These are phyloP conservation scores for Phytophthora nicotianae DNA, from an alignment of 352 stramenopile genomes.

Conservation along the genomic window DNA sequence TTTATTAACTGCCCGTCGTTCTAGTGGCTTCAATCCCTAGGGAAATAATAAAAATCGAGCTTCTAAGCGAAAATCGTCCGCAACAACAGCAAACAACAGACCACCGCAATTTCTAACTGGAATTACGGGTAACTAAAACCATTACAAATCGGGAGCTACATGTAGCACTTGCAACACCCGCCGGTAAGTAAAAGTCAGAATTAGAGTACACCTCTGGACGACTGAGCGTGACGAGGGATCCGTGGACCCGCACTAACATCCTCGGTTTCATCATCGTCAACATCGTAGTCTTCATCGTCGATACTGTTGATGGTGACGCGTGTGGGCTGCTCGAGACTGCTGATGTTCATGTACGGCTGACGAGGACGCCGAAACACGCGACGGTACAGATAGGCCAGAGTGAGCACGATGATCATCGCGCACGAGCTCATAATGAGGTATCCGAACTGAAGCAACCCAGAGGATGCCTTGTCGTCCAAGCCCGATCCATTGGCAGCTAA, in stretches of 20 bases:
- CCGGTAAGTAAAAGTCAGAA: too few relatives aligned
- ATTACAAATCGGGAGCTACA: too few relatives aligned
- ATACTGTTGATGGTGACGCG: slow-evolving; percentile 31
- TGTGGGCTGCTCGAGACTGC: slow-evolving; percentile 42
- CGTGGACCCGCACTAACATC: slow-evolving; percentile 27
- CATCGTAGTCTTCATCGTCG: slow-evolving; percentile 33
- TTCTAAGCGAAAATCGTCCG: too few relatives aligned
- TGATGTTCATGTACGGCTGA: slow-evolving; percentile 79
- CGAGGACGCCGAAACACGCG: slow-evolving; percentile 65
- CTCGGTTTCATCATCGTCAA: slow-evolving; percentile 50
- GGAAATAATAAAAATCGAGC: too few relatives aligned
- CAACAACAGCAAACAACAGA: too few relatives aligned
- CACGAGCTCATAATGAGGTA: slow-evolving; percentile 72
- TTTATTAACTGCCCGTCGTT: too few relatives aligned
- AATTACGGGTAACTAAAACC: too few relatives aligned
- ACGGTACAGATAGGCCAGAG: slow-evolving; percentile 70
- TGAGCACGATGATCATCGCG: slow-evolving; percentile 62
- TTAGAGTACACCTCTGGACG: slow-evolving; percentile 32
- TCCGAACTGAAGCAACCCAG: slow-evolving; percentile 54
- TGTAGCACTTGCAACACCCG: too few relatives aligned
- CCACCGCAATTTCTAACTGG: too few relatives aligned
- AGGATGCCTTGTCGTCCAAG: slow-evolving; percentile 32
- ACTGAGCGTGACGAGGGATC: slow-evolving; percentile 36
- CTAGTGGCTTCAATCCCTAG: too few relatives aligned
- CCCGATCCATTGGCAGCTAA: slow-evolving; percentile 31